Evolutionary conservation across 495 filamentous ascomycete species (phyloP).

Genomic region (Penicillium subrubescens): DNA sequence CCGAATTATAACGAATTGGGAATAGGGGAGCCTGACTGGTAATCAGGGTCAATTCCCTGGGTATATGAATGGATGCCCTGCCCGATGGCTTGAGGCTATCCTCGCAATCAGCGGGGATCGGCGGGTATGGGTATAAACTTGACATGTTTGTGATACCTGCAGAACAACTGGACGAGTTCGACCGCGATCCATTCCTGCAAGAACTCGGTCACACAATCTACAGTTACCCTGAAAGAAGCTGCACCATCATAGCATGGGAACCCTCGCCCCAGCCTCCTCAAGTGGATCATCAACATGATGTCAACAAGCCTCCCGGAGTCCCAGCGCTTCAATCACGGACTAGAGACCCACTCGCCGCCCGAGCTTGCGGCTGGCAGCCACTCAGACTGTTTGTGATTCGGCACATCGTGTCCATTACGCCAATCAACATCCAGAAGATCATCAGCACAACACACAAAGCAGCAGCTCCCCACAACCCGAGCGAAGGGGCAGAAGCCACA

Average conservation of each 20-base stretch:
- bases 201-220: background rate
- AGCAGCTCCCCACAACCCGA: background rate
- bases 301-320: constrained; percentile 12
- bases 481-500: background rate
- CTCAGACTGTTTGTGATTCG: constrained; percentile 1
- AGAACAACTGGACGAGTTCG: constrained; percentile 1
- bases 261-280: constrained; percentile 4
- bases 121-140: constrained; percentile 19
- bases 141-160: constrained; percentile 14
- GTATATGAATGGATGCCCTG: constrained; percentile 3
- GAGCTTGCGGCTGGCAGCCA: constrained; percentile 15
- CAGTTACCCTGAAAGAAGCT: background rate
- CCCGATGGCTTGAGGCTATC: constrained; percentile 12
- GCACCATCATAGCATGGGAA: background rate
- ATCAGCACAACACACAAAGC: constrained; percentile 3
- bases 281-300: constrained; percentile 22
- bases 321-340: constrained; percentile 8
- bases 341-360: constrained; percentile 5
- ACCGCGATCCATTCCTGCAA: background rate
- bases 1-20: background rate
- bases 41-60: constrained; percentile 13
- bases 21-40: constrained; percentile 9
- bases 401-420: constrained; percentile 1
- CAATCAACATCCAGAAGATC: constrained; percentile 10
- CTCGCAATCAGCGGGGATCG: constrained; percentile 17